A percentile compares a stretch with the other conserved stretches of the same genome.
Conservation (phyloP, 305 asterid species). For the Fraxinus nigra region DNA sequence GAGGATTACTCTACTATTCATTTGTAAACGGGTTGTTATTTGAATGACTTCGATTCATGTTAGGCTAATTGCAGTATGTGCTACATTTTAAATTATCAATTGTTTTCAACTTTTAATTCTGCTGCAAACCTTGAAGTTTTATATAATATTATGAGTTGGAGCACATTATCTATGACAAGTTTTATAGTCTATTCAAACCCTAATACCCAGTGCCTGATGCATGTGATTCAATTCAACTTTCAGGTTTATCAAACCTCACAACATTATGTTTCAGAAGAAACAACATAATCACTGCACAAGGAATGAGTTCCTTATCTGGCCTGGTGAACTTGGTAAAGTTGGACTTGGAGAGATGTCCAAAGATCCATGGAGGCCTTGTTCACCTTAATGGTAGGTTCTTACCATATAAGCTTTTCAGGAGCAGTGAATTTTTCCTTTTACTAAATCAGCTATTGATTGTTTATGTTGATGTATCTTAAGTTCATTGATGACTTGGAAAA, state of each 20-base stretch:
- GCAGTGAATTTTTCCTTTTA: background rate
- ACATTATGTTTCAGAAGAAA: conserved; percentile 74
- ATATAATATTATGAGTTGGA: background rate
- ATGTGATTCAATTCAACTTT: conserved; percentile 26
- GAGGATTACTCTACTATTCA: background rate
- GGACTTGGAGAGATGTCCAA: conserved; percentile 94
- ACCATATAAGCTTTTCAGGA: background rate
- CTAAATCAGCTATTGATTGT: background rate
- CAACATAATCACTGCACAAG: conserved; percentile 70
- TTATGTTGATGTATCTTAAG: background rate
- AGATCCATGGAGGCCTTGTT: conserved; percentile 79
- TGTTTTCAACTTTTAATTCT: background rate
- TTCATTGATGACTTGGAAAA: background rate
- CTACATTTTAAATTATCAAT: background rate
- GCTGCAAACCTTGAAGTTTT: background rate
- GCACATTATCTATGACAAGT: background rate
- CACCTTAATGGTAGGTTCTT: conserved; percentile 66
- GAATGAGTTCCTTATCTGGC: conserved; percentile 62
- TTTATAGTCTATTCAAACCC: background rate
- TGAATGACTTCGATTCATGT: background rate
- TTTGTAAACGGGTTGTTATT: background rate
- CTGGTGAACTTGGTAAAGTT: conserved; percentile 68
- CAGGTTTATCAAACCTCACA: conserved; percentile 72
- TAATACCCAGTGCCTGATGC: conserved; percentile 16
- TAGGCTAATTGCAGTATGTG: background rate